A percentile compares a stretch with the other conserved stretches of the same genome.
These are phyloP conservation scores for Solanum chacoense DNA, from an alignment of 305 asterid species.

Conservation along the genomic window DNA sequence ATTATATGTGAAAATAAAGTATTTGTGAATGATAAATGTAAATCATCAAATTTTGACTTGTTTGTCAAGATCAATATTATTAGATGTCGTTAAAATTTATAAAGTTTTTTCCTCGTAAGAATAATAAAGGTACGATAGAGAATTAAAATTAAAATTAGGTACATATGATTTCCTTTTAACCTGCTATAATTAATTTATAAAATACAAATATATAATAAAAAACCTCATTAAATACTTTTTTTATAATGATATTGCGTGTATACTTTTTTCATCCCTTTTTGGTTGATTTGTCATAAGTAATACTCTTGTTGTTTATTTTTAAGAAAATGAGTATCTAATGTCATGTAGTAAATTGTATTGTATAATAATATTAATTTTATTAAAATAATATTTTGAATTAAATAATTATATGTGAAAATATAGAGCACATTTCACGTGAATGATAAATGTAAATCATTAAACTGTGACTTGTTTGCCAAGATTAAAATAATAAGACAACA, in stretches of 20 bases:
- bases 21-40: background rate
- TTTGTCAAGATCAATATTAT: background rate
- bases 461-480: background rate
- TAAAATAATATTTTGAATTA: background rate
- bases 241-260: background rate
- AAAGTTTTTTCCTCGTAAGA: background rate
- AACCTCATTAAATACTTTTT: background rate
- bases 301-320: background rate
- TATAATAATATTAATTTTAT: background rate
- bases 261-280: too few relatives aligned
- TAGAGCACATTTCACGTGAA: background rate
- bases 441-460: background rate
- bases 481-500: background rate
- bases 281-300: background rate
- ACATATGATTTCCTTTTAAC: background rate
- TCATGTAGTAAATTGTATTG: background rate
- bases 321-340: too few relatives aligned
- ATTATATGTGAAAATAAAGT: background rate
- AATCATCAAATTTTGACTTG: background rate
- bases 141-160: background rate
- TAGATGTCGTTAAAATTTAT: background rate
- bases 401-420: background rate
- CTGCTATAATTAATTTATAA: background rate
- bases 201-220: background rate
- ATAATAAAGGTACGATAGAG: background rate